These are phyloP conservation scores for Penicillium sp. DNA, from an alignment of 2,329 filamentous ascomycete species.

Conservation along the genomic window DNA sequence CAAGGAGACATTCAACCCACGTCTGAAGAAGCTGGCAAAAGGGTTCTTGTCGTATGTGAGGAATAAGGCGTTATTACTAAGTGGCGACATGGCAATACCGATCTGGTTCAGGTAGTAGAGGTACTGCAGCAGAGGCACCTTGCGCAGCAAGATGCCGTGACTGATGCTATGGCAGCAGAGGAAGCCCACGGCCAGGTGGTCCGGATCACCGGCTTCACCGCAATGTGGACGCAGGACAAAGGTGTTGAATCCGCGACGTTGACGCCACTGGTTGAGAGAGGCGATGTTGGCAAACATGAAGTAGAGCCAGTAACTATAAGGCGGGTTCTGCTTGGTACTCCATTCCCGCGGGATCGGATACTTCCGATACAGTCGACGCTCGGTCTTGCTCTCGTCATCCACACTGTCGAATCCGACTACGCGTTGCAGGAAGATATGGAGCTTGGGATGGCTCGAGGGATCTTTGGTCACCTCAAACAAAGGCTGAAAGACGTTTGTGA, in stretches of 20 bases:
- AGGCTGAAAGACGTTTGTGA: constrained; percentile 87
- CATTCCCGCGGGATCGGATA: constrained; percentile 86
- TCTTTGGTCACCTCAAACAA: constrained; percentile 91
- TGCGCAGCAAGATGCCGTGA: constrained; percentile 85
- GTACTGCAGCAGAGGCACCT: constrained; percentile 92
- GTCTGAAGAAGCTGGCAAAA: constrained; percentile 90
- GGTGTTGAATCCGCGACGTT: constrained; percentile 89
- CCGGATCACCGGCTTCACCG: constrained; percentile 92
- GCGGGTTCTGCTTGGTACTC: constrained; percentile 90
- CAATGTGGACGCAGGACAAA: constrained; percentile 91
- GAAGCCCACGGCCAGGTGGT: constrained; percentile 87
- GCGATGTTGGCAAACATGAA: constrained; percentile 92
- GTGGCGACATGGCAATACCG: constrained; percentile 97
- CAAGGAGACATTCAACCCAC: constrained; percentile 89
- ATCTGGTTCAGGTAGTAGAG: constrained; percentile 98
- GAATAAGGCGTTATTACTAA: constrained; percentile 97
- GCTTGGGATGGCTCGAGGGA: constrained; percentile 79
- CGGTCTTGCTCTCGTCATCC: constrained; percentile 95
- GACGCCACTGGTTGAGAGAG: constrained; percentile 87
- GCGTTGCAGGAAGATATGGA: constrained; percentile 89
- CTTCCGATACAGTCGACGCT: constrained; percentile 90
- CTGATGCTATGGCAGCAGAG: constrained; percentile 96
- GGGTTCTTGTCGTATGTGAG: constrained; percentile 95
- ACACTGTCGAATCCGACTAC: constrained; percentile 97
- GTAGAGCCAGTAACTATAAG: constrained; percentile 99